Percentiles rank a stretch among this genome's conserved stretches.
Conservation (phyloP, 352 stramenopile genomes). For the Phytophthora megakarya region DNA sequence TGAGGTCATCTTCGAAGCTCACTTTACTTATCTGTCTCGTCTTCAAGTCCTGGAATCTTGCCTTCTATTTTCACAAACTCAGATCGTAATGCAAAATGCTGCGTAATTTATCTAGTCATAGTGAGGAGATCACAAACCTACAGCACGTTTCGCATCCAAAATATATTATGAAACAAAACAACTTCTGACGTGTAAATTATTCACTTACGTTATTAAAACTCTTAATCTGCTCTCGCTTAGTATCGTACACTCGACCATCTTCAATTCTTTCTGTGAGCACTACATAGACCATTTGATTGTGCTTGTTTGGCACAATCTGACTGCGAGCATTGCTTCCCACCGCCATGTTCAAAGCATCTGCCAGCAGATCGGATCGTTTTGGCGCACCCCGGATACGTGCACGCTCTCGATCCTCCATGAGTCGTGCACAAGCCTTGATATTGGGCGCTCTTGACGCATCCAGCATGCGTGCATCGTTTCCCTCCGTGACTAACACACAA, state of each 20-base stretch:
- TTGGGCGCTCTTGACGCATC: slow-evolving; percentile 25
- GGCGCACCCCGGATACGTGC: slow-evolving; percentile 7
- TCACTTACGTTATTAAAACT: not conserved
- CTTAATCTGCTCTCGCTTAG: not conserved
- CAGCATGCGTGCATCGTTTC: slow-evolving; percentile 19
- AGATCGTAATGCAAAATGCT: not conserved
- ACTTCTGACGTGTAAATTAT: not conserved
- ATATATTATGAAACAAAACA: too few relatives aligned
- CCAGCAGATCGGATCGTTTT: slow-evolving; percentile 23
- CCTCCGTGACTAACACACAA: slow-evolving; percentile 24
- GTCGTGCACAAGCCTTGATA: slow-evolving; percentile 21
- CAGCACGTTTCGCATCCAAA: too few relatives aligned
- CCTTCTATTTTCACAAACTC: not conserved
- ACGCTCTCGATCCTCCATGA: slow-evolving; percentile 21
- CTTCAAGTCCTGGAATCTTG: slow-evolving; percentile 5
- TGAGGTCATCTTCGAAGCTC: not conserved
- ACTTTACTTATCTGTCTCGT: not conserved
- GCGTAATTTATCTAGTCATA: too few relatives aligned
- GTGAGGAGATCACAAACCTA: too few relatives aligned
- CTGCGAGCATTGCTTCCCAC: slow-evolving; percentile 19
- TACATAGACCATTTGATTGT: slow-evolving; percentile 11
- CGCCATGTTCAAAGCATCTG: slow-evolving; percentile 26
- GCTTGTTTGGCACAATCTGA: slow-evolving; percentile 15
- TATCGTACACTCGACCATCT: not conserved
- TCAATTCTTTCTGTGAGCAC: slow-evolving; percentile 4